These are phyloP conservation scores for Diplodia seriata DNA, from an alignment of 2,329 filamentous ascomycete species.

Conservation along the genomic window DNA sequence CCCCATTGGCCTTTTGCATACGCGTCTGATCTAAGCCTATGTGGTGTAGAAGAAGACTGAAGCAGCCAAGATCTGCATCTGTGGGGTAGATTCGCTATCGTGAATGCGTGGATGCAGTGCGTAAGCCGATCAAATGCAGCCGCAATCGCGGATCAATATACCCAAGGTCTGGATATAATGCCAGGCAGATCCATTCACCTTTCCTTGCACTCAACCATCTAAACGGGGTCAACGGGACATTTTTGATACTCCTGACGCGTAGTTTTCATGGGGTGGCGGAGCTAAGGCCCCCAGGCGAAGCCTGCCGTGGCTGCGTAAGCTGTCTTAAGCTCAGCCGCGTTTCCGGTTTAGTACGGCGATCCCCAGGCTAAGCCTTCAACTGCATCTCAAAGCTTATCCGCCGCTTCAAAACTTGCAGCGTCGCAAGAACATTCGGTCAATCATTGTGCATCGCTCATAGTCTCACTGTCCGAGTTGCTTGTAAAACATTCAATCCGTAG, in stretches of 20 bases:
- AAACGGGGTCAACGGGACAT: not conserved
- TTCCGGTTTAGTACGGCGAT: slow-evolving; percentile 7
- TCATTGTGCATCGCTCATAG: not conserved
- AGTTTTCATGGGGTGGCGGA: not conserved
- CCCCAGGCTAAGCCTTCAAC: not conserved
- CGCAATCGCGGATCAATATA: not conserved
- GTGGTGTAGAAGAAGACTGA: not conserved
- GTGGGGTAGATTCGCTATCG: slow-evolving; percentile 6
- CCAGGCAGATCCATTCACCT: not conserved
- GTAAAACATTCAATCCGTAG: no score
- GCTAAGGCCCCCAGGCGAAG: not conserved
- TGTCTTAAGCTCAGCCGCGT: slow-evolving; percentile 6
- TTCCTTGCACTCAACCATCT: not conserved
- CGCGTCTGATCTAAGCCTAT: slow-evolving; percentile 8
- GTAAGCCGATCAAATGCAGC: not conserved
- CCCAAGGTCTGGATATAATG: not conserved
- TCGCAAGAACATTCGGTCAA: not conserved
- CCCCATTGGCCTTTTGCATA: not conserved
- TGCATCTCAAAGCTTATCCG: not conserved
- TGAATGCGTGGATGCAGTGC: slow-evolving; percentile 13
- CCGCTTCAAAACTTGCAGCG: not conserved
- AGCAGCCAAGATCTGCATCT: not conserved
- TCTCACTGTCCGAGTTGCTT: no score
- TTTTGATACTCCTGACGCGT: not conserved
- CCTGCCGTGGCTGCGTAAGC: slow-evolving; percentile 8